Conservation (phyloP, 2,329 filamentous ascomycete genomes). For the Talaromyces sp. region DNA sequence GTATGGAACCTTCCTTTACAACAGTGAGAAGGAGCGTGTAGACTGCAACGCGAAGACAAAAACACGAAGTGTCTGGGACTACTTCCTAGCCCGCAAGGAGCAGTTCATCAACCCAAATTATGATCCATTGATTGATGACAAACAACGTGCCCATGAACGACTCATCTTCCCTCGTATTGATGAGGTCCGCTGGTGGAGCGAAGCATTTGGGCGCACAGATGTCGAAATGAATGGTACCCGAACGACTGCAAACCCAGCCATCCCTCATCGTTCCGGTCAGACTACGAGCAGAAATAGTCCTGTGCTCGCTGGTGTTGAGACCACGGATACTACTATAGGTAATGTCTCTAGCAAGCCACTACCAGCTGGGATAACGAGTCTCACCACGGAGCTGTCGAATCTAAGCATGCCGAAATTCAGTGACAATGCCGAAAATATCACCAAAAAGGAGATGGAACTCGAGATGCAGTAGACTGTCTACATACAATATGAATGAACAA, state of each 20-base stretch:
- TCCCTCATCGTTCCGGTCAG: slow-evolving; percentile 38
- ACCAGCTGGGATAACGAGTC: slow-evolving; percentile 37
- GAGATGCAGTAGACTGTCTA: slow-evolving; percentile 46
- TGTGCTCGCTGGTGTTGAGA: slow-evolving; percentile 59
- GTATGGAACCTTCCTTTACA: slow-evolving; percentile 94
- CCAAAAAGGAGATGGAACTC: slow-evolving; percentile 42
- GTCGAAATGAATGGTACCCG: slow-evolving; percentile 84
- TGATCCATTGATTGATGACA: slow-evolving; percentile 71
- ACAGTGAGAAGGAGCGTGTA: slow-evolving; percentile 83
- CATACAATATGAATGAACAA: slow-evolving; percentile 6
- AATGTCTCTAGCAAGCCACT: slow-evolving; percentile 28
- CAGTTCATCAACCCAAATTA: slow-evolving; percentile 84
- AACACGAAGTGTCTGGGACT: slow-evolving; percentile 90
- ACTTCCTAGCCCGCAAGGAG: slow-evolving; percentile 75
- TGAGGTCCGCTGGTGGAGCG: slow-evolving; percentile 91
- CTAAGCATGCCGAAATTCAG: slow-evolving; percentile 39
- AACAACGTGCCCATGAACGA: slow-evolving; percentile 72
- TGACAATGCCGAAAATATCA: slow-evolving; percentile 27
- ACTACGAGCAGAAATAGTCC: slow-evolving; percentile 43
- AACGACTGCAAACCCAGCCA: slow-evolving; percentile 40
- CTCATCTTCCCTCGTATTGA: slow-evolving; percentile 74
- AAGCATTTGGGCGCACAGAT: slow-evolving; percentile 79
- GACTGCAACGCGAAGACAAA: slow-evolving; percentile 66
- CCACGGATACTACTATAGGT: slow-evolving; percentile 41
- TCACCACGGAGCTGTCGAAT: slow-evolving; percentile 47